Conservation (phyloP, 1,139 yeast genomes). For the Zygoascus meyerae region DNA sequence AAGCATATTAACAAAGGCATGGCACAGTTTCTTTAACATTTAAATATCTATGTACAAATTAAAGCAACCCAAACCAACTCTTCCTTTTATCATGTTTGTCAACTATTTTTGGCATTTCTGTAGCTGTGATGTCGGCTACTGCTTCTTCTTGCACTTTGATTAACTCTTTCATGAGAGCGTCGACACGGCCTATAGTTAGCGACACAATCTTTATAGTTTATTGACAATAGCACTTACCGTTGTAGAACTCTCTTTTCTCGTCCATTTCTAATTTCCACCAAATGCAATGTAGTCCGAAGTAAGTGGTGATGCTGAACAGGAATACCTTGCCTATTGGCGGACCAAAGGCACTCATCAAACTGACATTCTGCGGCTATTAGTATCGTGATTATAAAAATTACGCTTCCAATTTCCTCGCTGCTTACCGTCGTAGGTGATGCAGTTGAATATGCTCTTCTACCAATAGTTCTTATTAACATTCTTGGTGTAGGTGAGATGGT, state of each 20-base stretch:
- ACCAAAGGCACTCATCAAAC: constrained; percentile 14
- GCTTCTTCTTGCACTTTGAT: constrained; percentile 3
- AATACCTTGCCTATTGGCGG: constrained; percentile 20
- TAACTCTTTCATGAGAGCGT: constrained; percentile 10
- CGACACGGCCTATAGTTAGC: constrained; percentile 3
- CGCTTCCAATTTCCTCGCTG: too few species aligned
- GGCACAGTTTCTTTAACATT: too few species aligned
- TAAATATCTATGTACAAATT: background rate
- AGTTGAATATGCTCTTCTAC: too few species aligned
- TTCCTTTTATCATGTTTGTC: background rate
- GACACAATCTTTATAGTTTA: background rate
- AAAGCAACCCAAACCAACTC: background rate
- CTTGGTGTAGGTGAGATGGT: too few species aligned
- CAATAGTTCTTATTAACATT: too few species aligned
- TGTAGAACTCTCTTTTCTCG: constrained; percentile 11
- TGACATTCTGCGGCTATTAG: constrained; percentile 4
- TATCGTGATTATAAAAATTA: background rate
- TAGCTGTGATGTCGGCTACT: too few species aligned
- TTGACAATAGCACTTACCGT: constrained; percentile 10
- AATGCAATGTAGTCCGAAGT: constrained; percentile 20
- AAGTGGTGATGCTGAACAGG: constrained; percentile 19
- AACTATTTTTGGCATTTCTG: too few species aligned
- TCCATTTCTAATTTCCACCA: constrained; percentile 21
- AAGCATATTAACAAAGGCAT: too few species aligned
- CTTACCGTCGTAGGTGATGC: too few species aligned